Conservation (phyloP, 768 basidiomycete species). For the Phylloporus sp. region DNA sequence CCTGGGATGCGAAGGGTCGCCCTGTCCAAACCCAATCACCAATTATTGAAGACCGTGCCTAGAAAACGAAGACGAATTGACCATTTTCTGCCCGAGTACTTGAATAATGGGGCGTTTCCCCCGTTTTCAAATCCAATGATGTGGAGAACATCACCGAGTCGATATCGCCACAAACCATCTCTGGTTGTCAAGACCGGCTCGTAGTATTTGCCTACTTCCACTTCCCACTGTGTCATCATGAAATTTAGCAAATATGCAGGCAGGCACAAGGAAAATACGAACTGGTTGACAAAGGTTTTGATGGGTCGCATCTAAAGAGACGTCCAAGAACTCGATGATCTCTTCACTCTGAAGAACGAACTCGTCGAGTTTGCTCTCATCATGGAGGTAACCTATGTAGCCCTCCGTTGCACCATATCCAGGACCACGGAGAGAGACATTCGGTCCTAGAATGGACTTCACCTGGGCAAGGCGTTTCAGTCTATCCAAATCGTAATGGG, state of each 20-base stretch:
- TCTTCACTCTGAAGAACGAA: slow-evolving; percentile 11
- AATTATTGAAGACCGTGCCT: too few relatives aligned
- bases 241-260: background rate
- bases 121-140: slow-evolving; percentile 12
- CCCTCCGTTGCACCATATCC: slow-evolving; percentile 11
- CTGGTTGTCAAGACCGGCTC: slow-evolving; percentile 11
- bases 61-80: too few relatives aligned
- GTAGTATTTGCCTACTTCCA: slow-evolving; percentile 7
- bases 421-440: slow-evolving; percentile 3
- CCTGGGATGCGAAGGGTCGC: background rate
- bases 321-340: slow-evolving; percentile 5
- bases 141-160: slow-evolving; percentile 13
- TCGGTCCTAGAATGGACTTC: slow-evolving; percentile 9
- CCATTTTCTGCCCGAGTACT: slow-evolving; percentile 7
- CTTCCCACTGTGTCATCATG: slow-evolving; percentile 11
- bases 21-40: background rate
- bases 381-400: background rate
- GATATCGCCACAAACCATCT: slow-evolving; percentile 17
- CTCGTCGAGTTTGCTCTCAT: slow-evolving; percentile 1
- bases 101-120: slow-evolving; percentile 9
- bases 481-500: too few relatives aligned
- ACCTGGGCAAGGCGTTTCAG: too few relatives aligned
- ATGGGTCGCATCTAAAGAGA: background rate
- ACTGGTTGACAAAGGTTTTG: slow-evolving; percentile 8
- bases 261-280: background rate